Base-by-base conservation (phyloP, 495 filamentous ascomycete species). In the Trichoderma virens region DNA sequence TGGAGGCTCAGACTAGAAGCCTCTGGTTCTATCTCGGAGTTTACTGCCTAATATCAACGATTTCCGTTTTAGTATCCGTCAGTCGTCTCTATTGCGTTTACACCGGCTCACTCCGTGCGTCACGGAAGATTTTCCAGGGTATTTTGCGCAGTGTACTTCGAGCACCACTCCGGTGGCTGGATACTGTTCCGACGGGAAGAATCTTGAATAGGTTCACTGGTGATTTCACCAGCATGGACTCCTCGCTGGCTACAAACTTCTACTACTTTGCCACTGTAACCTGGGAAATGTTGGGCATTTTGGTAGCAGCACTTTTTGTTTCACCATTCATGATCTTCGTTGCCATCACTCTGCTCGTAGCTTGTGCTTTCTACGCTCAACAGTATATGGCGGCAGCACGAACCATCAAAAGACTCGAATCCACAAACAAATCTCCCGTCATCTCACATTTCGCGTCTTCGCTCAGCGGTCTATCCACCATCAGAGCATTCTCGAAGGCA, bases 131-230 rank as follows among this genome's bases (percentile, higher is more conserved):
- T 2, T 93, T 92, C 65, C 80, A 84, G 16, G 77, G 80, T 28
- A 74, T 92, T 38, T 84, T 84, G 39, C 85, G 80, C 64, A 78
- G 81, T 3, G 81, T 95, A 14, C 79, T 94, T 0, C 85, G 86
- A 7, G 81, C 89, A 14, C 90, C 90, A 0, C 75, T 90, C 13
- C 78, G 87, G 60, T 95, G 90, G 88, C 77, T 93, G 9, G 91
- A 95, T 71, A 93, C 90, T 0, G 87, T 91, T 0, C 91, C 91
- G 0, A 74, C 90, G 0, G 91, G 91, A 1, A 83, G 90, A 28
- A 85, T 93, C 38, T 70, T 93, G 5, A 95, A 94, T 71, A 80
- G 91, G 6, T 93, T 93, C 65, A 90, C 89, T 0, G 81, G 87
- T 6, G 91, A 94, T 68, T 92, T 94, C 69, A 80, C 83, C 65